Evolutionary conservation across 768 basidiomycete genomes (phyloP), one percentile per base, ranked within the genome.

Genomic region (Xerocomellus amylosporus): DNA sequence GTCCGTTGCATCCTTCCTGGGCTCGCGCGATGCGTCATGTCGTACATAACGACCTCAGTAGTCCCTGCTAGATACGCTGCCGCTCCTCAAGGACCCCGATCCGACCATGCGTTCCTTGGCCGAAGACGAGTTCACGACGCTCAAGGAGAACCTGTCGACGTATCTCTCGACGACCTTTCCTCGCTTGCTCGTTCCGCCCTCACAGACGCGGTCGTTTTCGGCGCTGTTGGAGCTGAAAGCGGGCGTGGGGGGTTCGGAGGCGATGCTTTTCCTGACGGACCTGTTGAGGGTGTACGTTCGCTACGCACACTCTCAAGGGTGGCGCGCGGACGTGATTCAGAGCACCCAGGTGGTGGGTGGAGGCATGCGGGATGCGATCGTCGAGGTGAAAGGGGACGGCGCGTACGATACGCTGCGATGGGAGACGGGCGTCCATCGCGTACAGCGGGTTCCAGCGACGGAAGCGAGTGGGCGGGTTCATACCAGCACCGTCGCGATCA

Each of bases 361-460:
- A n/a, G 89, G 90, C 1, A 73, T 85, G 44, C 88, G 85, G 60
- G 90, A 93, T 53, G 91, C 87, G 6, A 81, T 88, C 19, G 70
- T 93, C 9, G 92, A 95, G 64, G 74, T 95, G 13, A 85, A 86
- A 55, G 91, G 92, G 0, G 72, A 79, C 2, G 87, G 88, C 0
- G 85, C 84, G 10, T 98, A 90, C 61, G 94, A 94, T 54, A 71
- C 75, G 1, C 68, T 98, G 49, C 75, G 86, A 36, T 94, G 88
- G 85, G 97, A 99, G 71, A 93, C 89, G 55, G 97, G 97, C 3
- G 93, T 99, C 0, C 97, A 98, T 73, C 79, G 97, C 3, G 93
- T 99, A 0, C 96, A 98, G 73, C 73, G 97, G 39, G 90, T 98
- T 1, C 97, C 97, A 1, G 84, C 84, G 9, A 98, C 94, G 4